A percentile compares a stretch with the other conserved stretches of the same genome.
These are phyloP conservation scores for Nicotiana rustica DNA, from an alignment of 305 asterid species.

Conservation along the genomic window DNA sequence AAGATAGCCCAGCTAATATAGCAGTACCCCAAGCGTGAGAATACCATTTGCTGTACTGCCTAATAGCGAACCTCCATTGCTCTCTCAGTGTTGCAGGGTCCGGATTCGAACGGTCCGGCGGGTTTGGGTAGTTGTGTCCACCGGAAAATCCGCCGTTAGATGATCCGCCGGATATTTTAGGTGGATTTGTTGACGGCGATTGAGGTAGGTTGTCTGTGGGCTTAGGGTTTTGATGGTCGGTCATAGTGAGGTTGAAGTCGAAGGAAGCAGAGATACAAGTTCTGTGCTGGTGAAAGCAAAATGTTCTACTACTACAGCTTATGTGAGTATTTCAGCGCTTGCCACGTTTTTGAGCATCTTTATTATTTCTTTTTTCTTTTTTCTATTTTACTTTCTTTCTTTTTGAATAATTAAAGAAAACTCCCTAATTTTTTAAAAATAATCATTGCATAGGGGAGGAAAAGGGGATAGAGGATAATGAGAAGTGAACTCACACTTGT, in stretches of 20 bases:
- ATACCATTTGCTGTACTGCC: conserved; percentile 90
- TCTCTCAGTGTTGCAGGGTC: conserved; percentile 84
- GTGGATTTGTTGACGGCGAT: conserved; percentile 39
- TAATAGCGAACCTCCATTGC: conserved; percentile 80
- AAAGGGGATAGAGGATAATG: too few relatives aligned
- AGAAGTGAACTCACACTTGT: too few relatives aligned
- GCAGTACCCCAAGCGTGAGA: conserved; percentile 98
- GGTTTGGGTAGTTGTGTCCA: conserved; percentile 55
- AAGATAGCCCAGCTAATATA: conserved; percentile 88
- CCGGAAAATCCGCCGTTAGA: conserved; percentile 45
- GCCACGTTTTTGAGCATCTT: too few relatives aligned
- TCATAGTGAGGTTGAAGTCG: conserved; percentile 38
- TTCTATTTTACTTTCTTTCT: too few relatives aligned
- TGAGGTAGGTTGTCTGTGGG: conserved; percentile 43
- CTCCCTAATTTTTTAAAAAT: too few relatives aligned
- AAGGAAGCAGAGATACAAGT: neutral
- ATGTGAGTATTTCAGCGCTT: too few relatives aligned
- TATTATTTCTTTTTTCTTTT: too few relatives aligned
- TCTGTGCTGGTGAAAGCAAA: neutral
- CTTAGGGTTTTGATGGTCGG: conserved; percentile 47
- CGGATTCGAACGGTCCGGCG: conserved; percentile 70
- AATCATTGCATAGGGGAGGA: too few relatives aligned
- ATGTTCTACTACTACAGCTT: neutral
- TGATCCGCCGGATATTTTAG: conserved; percentile 40
- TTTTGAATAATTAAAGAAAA: too few relatives aligned